Conservation (phyloP, 306 rosid genomes). For the Spatholobus suberectus region DNA sequence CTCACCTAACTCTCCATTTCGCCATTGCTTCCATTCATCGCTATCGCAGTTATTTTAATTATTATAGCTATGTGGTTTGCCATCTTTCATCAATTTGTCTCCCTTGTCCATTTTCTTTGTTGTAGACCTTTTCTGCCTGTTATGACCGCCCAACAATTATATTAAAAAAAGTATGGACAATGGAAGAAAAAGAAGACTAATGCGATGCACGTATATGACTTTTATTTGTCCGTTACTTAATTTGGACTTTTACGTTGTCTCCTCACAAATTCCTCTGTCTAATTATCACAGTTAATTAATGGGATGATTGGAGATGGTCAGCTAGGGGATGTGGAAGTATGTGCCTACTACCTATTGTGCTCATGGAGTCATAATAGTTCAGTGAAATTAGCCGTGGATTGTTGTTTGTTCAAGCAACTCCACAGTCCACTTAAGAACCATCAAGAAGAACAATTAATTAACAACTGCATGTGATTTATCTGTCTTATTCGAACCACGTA, state of each 20-base stretch:
- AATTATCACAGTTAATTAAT: not conserved
- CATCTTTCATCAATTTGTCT: slow-evolving; percentile 32
- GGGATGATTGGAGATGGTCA: not conserved
- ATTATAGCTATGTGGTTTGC: not conserved
- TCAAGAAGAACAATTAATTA: not conserved
- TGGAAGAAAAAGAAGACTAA: slow-evolving; percentile 22
- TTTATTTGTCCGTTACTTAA: not conserved
- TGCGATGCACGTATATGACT: not conserved
- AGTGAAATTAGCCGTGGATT: not conserved
- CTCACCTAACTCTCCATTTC: slow-evolving; percentile 65
- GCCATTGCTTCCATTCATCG: slow-evolving; percentile 52
- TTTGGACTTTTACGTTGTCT: not conserved
- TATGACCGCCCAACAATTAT: slow-evolving; percentile 36
- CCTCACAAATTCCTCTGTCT: not conserved
- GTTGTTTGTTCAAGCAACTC: slow-evolving; percentile 16
- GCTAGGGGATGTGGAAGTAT: not conserved
- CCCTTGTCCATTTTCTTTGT: slow-evolving; percentile 33
- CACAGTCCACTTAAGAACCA: not conserved
- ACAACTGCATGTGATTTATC: not conserved
- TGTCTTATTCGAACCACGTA: slow-evolving; percentile 3
- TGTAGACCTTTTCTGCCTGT: slow-evolving; percentile 31
- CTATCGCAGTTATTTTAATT: slow-evolving; percentile 29
- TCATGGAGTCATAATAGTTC: too few species aligned
- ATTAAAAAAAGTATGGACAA: slow-evolving; percentile 21
- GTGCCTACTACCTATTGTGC: too few species aligned